phyloP scores from a whole-genome alignment of 441 rosid species.

The Bocquillonia castaneifolia region DNA sequence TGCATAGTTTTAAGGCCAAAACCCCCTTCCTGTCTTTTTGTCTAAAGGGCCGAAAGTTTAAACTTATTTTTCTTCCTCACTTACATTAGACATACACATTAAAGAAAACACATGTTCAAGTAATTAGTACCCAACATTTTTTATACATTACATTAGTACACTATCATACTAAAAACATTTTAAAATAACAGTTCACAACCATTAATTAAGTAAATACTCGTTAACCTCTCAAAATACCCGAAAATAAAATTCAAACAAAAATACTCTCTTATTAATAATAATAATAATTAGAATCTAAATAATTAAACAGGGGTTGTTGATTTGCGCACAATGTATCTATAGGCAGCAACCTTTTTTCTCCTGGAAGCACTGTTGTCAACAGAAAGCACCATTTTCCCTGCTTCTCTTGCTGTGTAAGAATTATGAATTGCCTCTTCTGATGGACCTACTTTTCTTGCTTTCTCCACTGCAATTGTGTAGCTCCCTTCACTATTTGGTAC shows the following conservation, averaged over 20 bases:
- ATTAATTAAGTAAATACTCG: slow-evolving; percentile 14
- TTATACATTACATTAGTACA: slow-evolving; percentile 9
- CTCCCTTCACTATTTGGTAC: slow-evolving; percentile 70
- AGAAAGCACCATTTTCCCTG: slow-evolving; percentile 82
- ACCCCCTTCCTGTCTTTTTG: not conserved
- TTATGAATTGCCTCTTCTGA: slow-evolving; percentile 72
- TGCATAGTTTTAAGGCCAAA: not conserved
- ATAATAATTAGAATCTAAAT: not conserved
- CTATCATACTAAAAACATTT: not conserved
- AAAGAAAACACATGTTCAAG: not conserved
- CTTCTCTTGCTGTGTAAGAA: slow-evolving; percentile 60
- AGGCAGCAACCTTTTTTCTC: slow-evolving; percentile 84
- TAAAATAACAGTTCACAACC: not conserved
- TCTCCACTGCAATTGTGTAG: slow-evolving; percentile 81
- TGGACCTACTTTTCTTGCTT: slow-evolving; percentile 44
- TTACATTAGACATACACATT: not conserved
- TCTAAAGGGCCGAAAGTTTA: not conserved
- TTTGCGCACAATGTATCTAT: slow-evolving; percentile 80
- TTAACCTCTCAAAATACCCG: slow-evolving; percentile 10
- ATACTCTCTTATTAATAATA: not conserved
- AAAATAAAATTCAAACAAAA: slow-evolving; percentile 9
- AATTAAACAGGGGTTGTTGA: slow-evolving; percentile 25
- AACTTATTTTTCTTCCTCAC: not conserved
- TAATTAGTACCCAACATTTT: not conserved
- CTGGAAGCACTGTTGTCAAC: slow-evolving; percentile 77